These are phyloP conservation scores for Chytriomyces hyalinus DNA, from an alignment of 192 early-diverging fungal genomes.

Conservation along the genomic window DNA sequence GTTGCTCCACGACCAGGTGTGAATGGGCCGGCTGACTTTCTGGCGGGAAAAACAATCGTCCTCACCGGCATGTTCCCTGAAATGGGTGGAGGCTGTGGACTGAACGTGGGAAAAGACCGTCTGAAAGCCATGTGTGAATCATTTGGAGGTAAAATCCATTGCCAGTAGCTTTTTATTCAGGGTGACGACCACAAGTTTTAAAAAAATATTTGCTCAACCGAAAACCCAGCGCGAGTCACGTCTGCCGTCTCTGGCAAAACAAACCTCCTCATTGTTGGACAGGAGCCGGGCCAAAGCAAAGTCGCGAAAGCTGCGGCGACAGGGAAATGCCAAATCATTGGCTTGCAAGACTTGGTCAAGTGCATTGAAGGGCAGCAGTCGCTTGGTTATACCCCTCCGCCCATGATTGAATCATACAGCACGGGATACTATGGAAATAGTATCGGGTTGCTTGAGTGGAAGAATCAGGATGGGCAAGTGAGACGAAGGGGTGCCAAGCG, in stretches of 20 bases:
- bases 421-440: constrained; percentile 16
- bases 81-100: constrained; percentile 22
- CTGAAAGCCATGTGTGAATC: constrained; percentile 14
- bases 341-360: background rate
- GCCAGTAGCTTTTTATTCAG: no score
- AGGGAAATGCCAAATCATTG: constrained; percentile 4
- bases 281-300: constrained; percentile 14
- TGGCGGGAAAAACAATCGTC: constrained; percentile 4
- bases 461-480: no score
- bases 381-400: background rate
- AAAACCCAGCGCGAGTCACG: background rate
- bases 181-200: no score
- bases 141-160: background rate
- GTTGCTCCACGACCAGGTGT: background rate
- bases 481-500: no score
- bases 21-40: background rate
- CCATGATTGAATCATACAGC: background rate
- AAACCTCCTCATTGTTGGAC: constrained; percentile 14
- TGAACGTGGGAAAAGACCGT: constrained; percentile 17
- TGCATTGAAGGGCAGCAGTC: constrained; percentile 7
- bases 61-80: constrained; percentile 23
- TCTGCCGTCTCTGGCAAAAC: constrained; percentile 22
- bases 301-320: constrained; percentile 8
- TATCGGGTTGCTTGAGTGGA: background rate
- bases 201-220: no score